Percentiles rank a stretch among this genome's conserved stretches.
phyloP scores from a whole-genome alignment of 176 grass and related monocot species.

The Ananas comosus region DNA sequence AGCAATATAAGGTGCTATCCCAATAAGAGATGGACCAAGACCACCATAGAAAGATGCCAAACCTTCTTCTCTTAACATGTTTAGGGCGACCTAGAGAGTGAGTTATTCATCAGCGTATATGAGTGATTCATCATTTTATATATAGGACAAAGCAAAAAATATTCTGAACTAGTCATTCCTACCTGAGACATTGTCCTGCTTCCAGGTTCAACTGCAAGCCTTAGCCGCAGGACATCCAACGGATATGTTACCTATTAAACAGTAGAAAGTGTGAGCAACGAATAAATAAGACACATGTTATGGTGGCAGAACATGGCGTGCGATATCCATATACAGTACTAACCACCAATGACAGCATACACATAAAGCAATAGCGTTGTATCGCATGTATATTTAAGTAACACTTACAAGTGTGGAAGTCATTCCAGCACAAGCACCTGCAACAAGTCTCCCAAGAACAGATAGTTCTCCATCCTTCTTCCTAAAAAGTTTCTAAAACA shows the following conservation, averaged over 20 bases:
- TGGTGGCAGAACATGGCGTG: neutral
- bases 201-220: slow-evolving; percentile 91
- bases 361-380: slow-evolving; percentile 1
- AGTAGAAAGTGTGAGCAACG: neutral
- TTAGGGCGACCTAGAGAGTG: slow-evolving; percentile 79
- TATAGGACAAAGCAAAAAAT: neutral
- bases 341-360: slow-evolving; percentile 7
- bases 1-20: slow-evolving; percentile 95
- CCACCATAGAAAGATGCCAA: slow-evolving; percentile 82
- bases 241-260: slow-evolving; percentile 80
- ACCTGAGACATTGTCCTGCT: slow-evolving; percentile 88
- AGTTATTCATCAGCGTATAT: slow-evolving; percentile 11
- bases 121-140: slow-evolving; percentile 15
- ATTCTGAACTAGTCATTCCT: slow-evolving; percentile 10
- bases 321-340: neutral
- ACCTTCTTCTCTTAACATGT: slow-evolving; percentile 89
- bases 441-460: slow-evolving; percentile 79
- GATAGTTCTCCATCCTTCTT: slow-evolving; percentile 81
- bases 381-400: too few species aligned
- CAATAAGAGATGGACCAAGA: slow-evolving; percentile 88
- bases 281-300: neutral
- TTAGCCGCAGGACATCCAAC: slow-evolving; percentile 89
- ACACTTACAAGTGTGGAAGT: slow-evolving; percentile 97
- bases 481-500: slow-evolving; percentile 70
- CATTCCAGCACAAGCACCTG: slow-evolving; percentile 99